Evolutionary conservation across 208 protist species (phyloP).

Genomic region (Acanthamoeba castellanii): DNA sequence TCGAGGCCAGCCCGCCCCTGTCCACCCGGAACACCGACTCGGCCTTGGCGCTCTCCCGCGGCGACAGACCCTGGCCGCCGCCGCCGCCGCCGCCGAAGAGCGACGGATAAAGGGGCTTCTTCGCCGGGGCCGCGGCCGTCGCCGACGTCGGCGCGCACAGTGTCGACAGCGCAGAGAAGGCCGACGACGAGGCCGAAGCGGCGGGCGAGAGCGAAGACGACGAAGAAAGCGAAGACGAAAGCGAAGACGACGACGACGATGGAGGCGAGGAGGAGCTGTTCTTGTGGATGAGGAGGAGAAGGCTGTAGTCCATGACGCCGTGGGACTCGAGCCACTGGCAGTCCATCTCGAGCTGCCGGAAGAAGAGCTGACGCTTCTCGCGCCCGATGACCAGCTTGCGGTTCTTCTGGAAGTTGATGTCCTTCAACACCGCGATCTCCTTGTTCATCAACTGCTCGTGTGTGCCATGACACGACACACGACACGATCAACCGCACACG

Average conservation of each 20-base stretch:
- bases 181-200: not conserved
- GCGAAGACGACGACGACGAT: not conserved
- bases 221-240: not conserved
- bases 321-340: not conserved
- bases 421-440: conserved; percentile 3
- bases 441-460: not conserved
- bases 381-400: not conserved
- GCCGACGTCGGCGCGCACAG: not conserved
- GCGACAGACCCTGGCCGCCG: too few relatives aligned
- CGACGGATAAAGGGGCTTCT: not conserved
- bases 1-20: not conserved
- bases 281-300: conserved; percentile 7
- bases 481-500: not conserved
- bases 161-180: not conserved
- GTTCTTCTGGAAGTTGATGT: conserved; percentile 9
- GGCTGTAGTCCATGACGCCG: conserved; percentile 23
- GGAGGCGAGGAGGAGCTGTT: not conserved
- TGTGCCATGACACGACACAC: too few relatives aligned
- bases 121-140: not conserved
- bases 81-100: not conserved
- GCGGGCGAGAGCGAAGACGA: not conserved
- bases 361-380: not conserved
- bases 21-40: not conserved
- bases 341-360: not conserved
- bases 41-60: not conserved